Evolutionary conservation across 768 basidiomycete species (phyloP).

Genomic region (Lactarius sanguifluus): DNA sequence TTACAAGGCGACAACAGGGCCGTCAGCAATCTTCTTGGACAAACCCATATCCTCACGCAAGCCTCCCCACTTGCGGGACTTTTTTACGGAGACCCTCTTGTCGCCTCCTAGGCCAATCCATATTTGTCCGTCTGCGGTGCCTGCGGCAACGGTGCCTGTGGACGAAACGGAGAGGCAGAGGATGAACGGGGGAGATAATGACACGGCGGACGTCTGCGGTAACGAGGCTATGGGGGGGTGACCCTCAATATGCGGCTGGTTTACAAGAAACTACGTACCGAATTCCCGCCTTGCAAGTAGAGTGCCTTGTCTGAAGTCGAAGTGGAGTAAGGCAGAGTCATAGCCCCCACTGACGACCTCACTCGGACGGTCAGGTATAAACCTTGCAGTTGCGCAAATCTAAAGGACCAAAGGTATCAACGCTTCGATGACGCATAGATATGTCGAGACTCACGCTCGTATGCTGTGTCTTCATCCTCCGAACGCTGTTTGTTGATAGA

Average conservation of each 20-base stretch:
- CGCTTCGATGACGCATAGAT: not conserved
- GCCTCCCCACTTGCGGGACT: slow-evolving; percentile 72
- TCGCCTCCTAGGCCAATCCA: slow-evolving; percentile 71
- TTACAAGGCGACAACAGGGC: slow-evolving; percentile 72
- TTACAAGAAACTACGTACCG: slow-evolving; percentile 41
- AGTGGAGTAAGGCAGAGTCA: slow-evolving; percentile 67
- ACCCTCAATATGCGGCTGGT: slow-evolving; percentile 21
- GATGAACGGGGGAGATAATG: slow-evolving; percentile 74
- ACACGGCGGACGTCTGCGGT: slow-evolving; percentile 47
- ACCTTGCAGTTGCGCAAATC: slow-evolving; percentile 70
- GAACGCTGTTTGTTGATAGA: slow-evolving; percentile 47
- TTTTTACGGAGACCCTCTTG: slow-evolving; percentile 45
- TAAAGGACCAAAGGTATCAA: slow-evolving; percentile 35
- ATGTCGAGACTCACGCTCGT: slow-evolving; percentile 49
- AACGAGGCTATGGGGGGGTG: slow-evolving; percentile 37
- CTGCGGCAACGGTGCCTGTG: slow-evolving; percentile 61
- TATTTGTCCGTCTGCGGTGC: slow-evolving; percentile 74
- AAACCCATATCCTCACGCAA: slow-evolving; percentile 49
- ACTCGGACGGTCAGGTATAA: slow-evolving; percentile 66
- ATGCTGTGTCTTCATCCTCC: slow-evolving; percentile 62
- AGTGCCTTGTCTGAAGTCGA: slow-evolving; percentile 57
- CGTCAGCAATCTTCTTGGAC: slow-evolving; percentile 58
- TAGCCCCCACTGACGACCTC: slow-evolving; percentile 81
- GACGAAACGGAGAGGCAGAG: slow-evolving; percentile 59
- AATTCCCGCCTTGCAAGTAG: slow-evolving; percentile 60